Conservation (phyloP, 2,329 filamentous ascomycete species). For the Microcyclosporella mali region DNA sequence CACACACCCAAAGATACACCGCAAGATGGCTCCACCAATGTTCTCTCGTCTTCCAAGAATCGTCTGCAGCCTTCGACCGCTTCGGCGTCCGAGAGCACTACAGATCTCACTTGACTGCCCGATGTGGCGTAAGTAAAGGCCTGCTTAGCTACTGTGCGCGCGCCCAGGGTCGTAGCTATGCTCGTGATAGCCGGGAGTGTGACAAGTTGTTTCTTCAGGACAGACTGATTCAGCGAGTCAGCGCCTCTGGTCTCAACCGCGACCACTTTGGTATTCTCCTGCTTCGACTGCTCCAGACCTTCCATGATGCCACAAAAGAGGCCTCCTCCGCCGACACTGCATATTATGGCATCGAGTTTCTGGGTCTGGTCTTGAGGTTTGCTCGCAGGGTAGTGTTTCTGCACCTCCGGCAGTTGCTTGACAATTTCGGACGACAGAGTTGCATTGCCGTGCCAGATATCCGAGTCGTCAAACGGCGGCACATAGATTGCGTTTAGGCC, state of each 20-base stretch:
- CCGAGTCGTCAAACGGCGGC: constrained; percentile 62
- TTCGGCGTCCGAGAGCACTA: constrained; percentile 67
- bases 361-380: not conserved
- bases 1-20: constrained; percentile 69
- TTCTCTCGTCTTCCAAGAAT: constrained; percentile 73
- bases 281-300: constrained; percentile 51
- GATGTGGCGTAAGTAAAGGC: constrained; percentile 57
- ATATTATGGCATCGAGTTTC: constrained; percentile 63
- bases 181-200: constrained; percentile 67
- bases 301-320: constrained; percentile 69
- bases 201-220: constrained; percentile 49
- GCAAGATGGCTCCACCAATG: constrained; percentile 79
- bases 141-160: constrained; percentile 60
- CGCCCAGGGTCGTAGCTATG: constrained; percentile 68
- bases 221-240: constrained; percentile 59
- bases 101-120: constrained; percentile 49
- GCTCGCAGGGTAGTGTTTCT: constrained; percentile 1
- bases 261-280: constrained; percentile 47
- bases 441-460: constrained; percentile 61
- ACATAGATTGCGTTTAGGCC: constrained; percentile 56
- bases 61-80: constrained; percentile 70
- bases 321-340: constrained; percentile 74
- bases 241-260: constrained; percentile 73
- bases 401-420: constrained; percentile 32
- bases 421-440: constrained; percentile 51